Base-by-base conservation (phyloP, 2,329 filamentous ascomycete species). In the Colletotrichum scovillei region DNA sequence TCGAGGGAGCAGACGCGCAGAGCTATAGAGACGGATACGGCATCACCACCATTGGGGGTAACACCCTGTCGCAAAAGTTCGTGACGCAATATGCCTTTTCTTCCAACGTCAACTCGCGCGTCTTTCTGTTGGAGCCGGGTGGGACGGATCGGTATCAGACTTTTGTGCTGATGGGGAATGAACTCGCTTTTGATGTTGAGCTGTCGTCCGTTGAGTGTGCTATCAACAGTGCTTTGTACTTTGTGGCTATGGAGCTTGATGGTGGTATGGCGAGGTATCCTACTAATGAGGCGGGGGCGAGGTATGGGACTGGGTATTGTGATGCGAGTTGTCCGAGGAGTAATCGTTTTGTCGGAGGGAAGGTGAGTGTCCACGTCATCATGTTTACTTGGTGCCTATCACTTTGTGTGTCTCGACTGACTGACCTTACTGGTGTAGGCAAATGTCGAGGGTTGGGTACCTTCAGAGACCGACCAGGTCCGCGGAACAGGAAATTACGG, bases 161-260 rank as follows among this genome's bases (percentile, higher is more conserved):
- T 77, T 89, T 92, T 82, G 86, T 89, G 69, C 84, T 92, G 65
- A 83, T 88, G 72, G 88, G 88, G 81, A 86, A 90, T 78, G 91
- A 93, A 80, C 89, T 93, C 78, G 88, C 89, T 46, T 92, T 93
- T 70, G 90, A 92, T 69, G 90, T 92, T 19, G 91, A 93, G 78
- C 86, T 92, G 35, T 92, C 90, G 32, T 87, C 87, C 69, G 84
- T 92, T 30, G 87, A 78, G 42, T 93, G 92, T 77, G 92, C 92
- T 66, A 81, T 93, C 74, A 93, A 93, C 81, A 89, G 89, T 65
- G 91, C 91, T 32, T 81, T 93, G 49, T 92, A 92, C 82, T 86
- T 90, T 62, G 84, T 88, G 19, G 82, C 85, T 74, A 90, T 90
- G 89, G 86, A 88, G 8, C 81, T 83, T 28, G 86, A 89, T 67